Base-by-base conservation (phyloP, 148 eudicot species). In the Persicaria tinctoria region DNA sequence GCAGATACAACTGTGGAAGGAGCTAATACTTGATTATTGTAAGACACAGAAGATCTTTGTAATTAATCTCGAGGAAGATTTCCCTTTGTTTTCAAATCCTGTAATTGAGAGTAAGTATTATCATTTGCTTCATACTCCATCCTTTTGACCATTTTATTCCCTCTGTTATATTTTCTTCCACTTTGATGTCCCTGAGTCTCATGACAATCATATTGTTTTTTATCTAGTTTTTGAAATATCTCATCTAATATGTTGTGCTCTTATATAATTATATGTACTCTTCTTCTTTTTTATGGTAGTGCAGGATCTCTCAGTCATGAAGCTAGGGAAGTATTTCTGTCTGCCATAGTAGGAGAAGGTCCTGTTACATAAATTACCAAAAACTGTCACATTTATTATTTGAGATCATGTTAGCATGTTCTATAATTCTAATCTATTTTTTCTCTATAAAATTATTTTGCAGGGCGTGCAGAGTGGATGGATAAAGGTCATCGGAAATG, bases 391-490 rank as follows among this genome's bases (percentile, higher is more conserved):
- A 10, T 14, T 44, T 5, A 16, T 66, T 47, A 27, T 66, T 66
- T 32, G 41, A 32, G 12, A 44, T 41, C 17, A 66, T 13, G 16
- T 14, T 12, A 60, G 11, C 32, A 10, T 66, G 48, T 44, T 66
- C 18, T 18, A 59, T 59, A n/a, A 1, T 38, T 66, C 7, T 8
- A 41, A 41, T 14, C 73, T 32, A 57, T 32, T 1, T 32, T 8
- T 78, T 72, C 77, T 64, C 64, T 48, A 73, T 78, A 17, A 56
- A 46, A 63, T 18, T 73, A 20, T 77, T 23, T 62, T 17, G 73
- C 81, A 95, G 99, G 97, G 74, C 99, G 97, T 78, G 94, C 97
- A 49, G 97, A 92, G 84, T 92, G 99, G 97, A 86, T 88, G 87
- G 97, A 90, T 79, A 95, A 92, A 82, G 85, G 91, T 51, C 99